Evolutionary conservation across 2,329 filamentous ascomycete species (phyloP).

Genomic region (Xylariaceae sp.): DNA sequence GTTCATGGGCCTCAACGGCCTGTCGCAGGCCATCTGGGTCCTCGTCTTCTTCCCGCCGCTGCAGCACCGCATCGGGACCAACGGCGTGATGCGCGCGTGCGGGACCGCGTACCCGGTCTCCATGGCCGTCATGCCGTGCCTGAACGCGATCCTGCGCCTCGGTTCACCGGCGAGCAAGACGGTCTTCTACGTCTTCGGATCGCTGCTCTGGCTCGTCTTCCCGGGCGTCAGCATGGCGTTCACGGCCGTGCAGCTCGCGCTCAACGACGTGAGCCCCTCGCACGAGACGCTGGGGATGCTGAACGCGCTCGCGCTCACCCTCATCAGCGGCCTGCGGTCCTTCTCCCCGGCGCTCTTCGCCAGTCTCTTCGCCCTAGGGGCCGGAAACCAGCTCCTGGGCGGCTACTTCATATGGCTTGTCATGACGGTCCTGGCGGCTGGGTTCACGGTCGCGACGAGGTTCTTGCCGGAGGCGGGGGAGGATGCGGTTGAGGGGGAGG

Average conservation of each 20-base stretch:
- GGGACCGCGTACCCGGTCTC: slow-evolving; percentile 58
- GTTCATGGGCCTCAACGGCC: slow-evolving; percentile 59
- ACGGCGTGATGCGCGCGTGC: slow-evolving; percentile 56
- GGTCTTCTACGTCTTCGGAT: slow-evolving; percentile 53
- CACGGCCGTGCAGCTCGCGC: slow-evolving; percentile 64
- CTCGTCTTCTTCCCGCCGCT: slow-evolving; percentile 63
- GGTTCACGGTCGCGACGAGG: slow-evolving; percentile 29
- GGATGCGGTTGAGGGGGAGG: slow-evolving; percentile 14
- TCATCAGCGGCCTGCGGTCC: slow-evolving; percentile 56
- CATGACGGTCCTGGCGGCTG: slow-evolving; percentile 36
- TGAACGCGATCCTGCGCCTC: slow-evolving; percentile 51
- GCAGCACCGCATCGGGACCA: slow-evolving; percentile 61
- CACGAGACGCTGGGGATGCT: slow-evolving; percentile 61
- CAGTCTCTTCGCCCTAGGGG: slow-evolving; percentile 63
- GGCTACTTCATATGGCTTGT: slow-evolving; percentile 65
- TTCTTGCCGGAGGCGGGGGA: slow-evolving; percentile 33
- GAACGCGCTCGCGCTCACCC: slow-evolving; percentile 62
- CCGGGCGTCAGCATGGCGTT: slow-evolving; percentile 63
- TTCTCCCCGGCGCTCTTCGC: slow-evolving; percentile 62
- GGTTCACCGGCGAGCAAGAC: slow-evolving; percentile 32
- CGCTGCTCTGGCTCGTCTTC: slow-evolving; percentile 45
- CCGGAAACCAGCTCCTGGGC: slow-evolving; percentile 52
- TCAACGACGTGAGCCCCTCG: slow-evolving; percentile 69
- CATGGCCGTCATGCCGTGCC: slow-evolving; percentile 48
- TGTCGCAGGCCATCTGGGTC: slow-evolving; percentile 66